phyloP scores from a whole-genome alignment of 2,329 filamentous ascomycete species.

The Colletotrichum gloeosporioides region DNA sequence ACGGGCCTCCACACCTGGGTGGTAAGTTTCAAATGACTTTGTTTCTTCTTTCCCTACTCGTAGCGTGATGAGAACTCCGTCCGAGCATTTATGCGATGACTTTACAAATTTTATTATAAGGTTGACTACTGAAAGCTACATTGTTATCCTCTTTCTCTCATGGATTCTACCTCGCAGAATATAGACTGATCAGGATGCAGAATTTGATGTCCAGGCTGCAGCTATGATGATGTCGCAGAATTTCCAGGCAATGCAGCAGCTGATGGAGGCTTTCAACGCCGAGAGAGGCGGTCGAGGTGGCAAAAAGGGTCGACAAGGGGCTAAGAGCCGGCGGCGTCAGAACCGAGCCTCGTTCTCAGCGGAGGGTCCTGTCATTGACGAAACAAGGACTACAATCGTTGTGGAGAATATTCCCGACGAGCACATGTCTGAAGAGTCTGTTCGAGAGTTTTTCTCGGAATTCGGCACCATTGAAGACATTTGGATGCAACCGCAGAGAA shows the following conservation, averaged over 20 bases:
- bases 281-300: constrained; percentile 21
- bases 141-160: background rate
- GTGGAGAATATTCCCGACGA: constrained; percentile 81
- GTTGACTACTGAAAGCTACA: constrained; percentile 32
- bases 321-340: constrained; percentile 13
- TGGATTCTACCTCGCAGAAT: background rate
- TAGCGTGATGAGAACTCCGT: constrained; percentile 24
- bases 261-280: constrained; percentile 25
- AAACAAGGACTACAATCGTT: constrained; percentile 70
- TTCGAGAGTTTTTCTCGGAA: constrained; percentile 73
- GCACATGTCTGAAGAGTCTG: constrained; percentile 66
- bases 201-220: constrained; percentile 23
- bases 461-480: constrained; percentile 73
- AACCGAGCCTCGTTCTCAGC: constrained; percentile 66
- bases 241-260: constrained; percentile 21
- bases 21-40: background rate
- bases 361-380: constrained; percentile 67
- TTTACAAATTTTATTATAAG: constrained; percentile 28
- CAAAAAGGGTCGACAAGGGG: constrained; percentile 32
- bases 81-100: constrained; percentile 25
- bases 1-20: background rate
- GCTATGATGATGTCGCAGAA: constrained; percentile 22
- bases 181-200: constrained; percentile 8
- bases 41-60: background rate
- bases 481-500: constrained; percentile 69